Base-by-base conservation (phyloP, 2,329 filamentous ascomycete genomes). In the Cercospora sojina region DNA sequence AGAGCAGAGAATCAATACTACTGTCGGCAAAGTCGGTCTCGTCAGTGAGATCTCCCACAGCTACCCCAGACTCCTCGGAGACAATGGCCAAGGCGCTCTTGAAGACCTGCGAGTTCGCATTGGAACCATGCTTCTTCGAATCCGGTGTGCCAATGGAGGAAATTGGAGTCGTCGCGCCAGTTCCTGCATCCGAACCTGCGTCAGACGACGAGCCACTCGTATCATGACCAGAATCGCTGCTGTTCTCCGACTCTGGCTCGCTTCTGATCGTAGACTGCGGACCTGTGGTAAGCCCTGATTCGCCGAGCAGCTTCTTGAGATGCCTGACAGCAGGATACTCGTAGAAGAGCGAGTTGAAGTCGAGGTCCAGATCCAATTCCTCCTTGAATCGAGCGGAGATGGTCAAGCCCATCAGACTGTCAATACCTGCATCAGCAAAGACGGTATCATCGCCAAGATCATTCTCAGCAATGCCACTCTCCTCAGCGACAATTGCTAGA, bases 341-440 rank as follows among this genome's bases (percentile, higher is more conserved):
- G 9, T 47, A 47, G 43, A 47, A 18, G 18, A 47, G 43, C 43
- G 43, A 47, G 20, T 47, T 47, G 20, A 47, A 47, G 43, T 47
- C 43, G 9, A 47, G 43, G 10, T 47, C 43, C 18, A 47, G 43
- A 2, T 47, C 43, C 3, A 47, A 9, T 23, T 23, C 43, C 2
- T 47, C 43, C 43, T 47, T 47, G 43, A 47, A 47, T 23, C 43
- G 43, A 47, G 43, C 43, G 43, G 43, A 47, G 5, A 47, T 47
- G 2, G 57, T 38, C 57, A 59, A 31, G 8, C 31, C 31, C 57
- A 59, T 41, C 32, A 59, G 16, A 20, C 31, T 41, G 65, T 80
- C 79, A 27, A 81, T 69, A 3, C 78, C 79, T 2, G 79, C 53
- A 32, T 76, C 68, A 1, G 69, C 68, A 49, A 79, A 77, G 9